Evolutionary conservation across 257 asterid genomes (phyloP), one percentile per base, ranked within the genome.

Genomic region (Solanum rostratum): DNA sequence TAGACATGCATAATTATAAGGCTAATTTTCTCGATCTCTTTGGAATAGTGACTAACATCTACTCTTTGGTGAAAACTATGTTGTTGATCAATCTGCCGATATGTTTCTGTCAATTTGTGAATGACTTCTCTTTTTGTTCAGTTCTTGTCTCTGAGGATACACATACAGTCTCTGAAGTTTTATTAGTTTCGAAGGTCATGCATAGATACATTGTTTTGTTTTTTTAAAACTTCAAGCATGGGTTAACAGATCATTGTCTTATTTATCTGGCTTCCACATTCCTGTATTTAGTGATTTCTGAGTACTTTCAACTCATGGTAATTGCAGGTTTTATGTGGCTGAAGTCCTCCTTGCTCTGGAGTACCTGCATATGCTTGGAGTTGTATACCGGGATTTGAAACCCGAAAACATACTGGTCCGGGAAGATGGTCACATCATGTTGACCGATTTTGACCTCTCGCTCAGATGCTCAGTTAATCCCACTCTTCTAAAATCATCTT

Each of bases 401-500:
- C 99, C 98, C 0, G 99, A 95, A 86, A 95, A 95, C 88, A 91
- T 95, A 84, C 88, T 95, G 81, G 99, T 95, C 53, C 93, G 99
- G 15, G 99, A 92, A 88, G 98, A 94, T 55, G 99, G 99, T 41
- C 99, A 95, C 84, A 93, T 95, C 88, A 95, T 95, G 99, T 94
- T 95, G 65, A 92, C 98, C 0, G 99, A 94, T 87, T 95, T 95
- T 14, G 99, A 94, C 86, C 91, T 96, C 37, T 96, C 99, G 37
- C 94, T 96, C 3, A 86, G 98, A 85, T 96, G 99, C 87, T 92
- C 98, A 0, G 97, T 94, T 24, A 94, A 82, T 89, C 97, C 99
- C 11, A 96, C 96, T 46, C 97, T 96, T 10, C 57, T 96, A 13
- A 87, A 90, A 80, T 82, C 95, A 57, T 88, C 95, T 20, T 82